Conservation (phyloP, 2,329 filamentous ascomycete species). For the Cryphonectria naterciae region DNA sequence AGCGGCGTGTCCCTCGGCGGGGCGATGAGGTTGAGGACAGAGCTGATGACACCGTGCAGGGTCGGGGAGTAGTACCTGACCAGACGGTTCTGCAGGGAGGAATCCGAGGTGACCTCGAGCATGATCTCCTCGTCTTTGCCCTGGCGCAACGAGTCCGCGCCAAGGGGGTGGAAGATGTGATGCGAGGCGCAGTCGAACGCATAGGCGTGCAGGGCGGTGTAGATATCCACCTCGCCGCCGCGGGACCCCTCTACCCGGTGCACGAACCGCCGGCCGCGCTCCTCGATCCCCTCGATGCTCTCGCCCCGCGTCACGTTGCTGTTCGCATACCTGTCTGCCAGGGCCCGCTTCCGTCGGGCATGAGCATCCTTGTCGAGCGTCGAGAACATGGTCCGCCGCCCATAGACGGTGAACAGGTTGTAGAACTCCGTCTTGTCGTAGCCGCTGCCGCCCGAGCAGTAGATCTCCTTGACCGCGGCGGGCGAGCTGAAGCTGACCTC, state of each 20-base stretch:
- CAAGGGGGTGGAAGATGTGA: conserved; percentile 70
- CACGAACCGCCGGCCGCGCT: conserved; percentile 60
- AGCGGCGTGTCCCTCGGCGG: conserved; percentile 62
- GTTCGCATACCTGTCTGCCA: conserved; percentile 71
- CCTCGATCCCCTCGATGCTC: conserved; percentile 60
- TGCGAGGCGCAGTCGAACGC: conserved; percentile 72
- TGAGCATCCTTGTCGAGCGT: conserved; percentile 64
- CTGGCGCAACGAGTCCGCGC: conserved; percentile 61
- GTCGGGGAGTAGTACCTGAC: conserved; percentile 60
- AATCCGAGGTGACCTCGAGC: conserved; percentile 69
- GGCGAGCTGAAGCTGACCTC: conserved; percentile 64
- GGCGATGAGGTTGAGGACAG: conserved; percentile 51
- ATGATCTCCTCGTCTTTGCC: conserved; percentile 66
- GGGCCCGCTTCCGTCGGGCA: conserved; percentile 62
- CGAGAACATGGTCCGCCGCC: conserved; percentile 64
- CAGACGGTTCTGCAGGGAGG: conserved; percentile 68
- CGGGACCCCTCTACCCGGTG: conserved; percentile 53
- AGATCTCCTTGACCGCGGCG: conserved; percentile 64
- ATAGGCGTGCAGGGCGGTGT: conserved; percentile 68
- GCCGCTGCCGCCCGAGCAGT: conserved; percentile 63
- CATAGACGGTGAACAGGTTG: conserved; percentile 62
- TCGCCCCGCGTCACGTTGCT: conserved; percentile 63
- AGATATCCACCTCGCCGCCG: conserved; percentile 58
- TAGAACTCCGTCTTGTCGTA: conserved; percentile 71
- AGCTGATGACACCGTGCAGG: conserved; percentile 52